Conservation (phyloP, 352 stramenopile species). For the Albugo laibachii region DNA sequence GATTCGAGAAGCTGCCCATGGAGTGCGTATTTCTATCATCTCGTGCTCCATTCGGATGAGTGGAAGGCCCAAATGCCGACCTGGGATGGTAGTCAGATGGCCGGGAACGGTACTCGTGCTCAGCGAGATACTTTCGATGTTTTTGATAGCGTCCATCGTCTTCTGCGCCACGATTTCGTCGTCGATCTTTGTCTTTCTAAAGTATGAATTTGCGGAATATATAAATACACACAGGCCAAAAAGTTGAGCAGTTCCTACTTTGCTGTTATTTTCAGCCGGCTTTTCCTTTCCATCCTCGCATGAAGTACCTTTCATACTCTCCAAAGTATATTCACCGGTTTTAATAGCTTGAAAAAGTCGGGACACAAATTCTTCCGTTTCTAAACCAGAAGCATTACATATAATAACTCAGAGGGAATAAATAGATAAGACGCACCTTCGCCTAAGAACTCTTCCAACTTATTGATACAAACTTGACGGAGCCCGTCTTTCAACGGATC, state of each 20-base stretch:
- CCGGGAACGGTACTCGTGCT: constrained; percentile 7
- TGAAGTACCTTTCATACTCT: neutral
- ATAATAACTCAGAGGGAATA: neutral
- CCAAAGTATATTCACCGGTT: constrained; percentile 29
- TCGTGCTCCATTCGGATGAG: neutral
- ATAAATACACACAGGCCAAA: too few relatives aligned
- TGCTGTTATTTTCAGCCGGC: too few relatives aligned
- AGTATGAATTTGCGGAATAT: neutral
- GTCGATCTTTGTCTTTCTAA: neutral
- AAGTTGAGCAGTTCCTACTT: too few relatives aligned
- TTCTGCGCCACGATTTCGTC: constrained; percentile 11
- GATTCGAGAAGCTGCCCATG: too few relatives aligned
- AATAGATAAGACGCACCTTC: constrained; percentile 23
- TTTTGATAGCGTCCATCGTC: neutral
- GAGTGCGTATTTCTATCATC: neutral
- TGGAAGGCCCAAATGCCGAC: neutral
- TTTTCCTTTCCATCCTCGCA: too few relatives aligned
- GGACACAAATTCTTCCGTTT: constrained; percentile 48
- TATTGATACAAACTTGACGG: constrained; percentile 43
- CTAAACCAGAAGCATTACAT: constrained; percentile 8
- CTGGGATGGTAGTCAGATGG: constrained; percentile 1
- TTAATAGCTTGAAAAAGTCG: constrained; percentile 48
- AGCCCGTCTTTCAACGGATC: constrained; percentile 51
- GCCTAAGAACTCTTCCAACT: constrained; percentile 72
- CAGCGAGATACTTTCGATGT: neutral